These are phyloP conservation scores for Calonectria henricotiae DNA, from an alignment of 2,329 filamentous ascomycete species.

Conservation along the genomic window DNA sequence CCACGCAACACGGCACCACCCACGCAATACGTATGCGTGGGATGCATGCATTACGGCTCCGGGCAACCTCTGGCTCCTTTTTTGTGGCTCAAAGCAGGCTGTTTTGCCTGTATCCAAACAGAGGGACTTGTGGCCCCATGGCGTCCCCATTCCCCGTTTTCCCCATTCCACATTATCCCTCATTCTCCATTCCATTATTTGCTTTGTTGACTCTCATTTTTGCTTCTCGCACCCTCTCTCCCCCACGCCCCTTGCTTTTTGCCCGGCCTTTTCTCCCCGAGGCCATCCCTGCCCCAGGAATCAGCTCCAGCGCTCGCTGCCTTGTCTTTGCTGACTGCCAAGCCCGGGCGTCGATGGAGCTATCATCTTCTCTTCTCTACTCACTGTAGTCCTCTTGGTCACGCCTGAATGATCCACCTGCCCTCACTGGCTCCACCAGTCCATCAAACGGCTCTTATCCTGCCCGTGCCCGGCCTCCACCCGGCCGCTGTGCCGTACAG, in stretches of 20 bases:
- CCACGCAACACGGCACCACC: constrained; percentile 37
- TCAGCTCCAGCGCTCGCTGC: constrained; percentile 36
- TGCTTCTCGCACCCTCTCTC: constrained; percentile 1
- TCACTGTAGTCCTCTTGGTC: constrained; percentile 32
- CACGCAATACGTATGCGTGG: constrained; percentile 47
- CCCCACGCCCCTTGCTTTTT: constrained; percentile 22
- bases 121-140: constrained; percentile 42
- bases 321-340: constrained; percentile 25
- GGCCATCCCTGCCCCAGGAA: constrained; percentile 9
- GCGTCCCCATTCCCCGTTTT: constrained; percentile 33
- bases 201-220: constrained; percentile 12
- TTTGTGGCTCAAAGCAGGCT: constrained; percentile 32
- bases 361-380: not conserved
- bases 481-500: constrained; percentile 36
- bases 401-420: constrained; percentile 27
- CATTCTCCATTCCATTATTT: constrained; percentile 41
- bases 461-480: constrained; percentile 38
- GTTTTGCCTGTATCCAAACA: constrained; percentile 22
- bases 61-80: constrained; percentile 23
- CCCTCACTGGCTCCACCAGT: constrained; percentile 41
- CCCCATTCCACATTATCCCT: constrained; percentile 49
- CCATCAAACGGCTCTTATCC: constrained; percentile 33
- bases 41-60: constrained; percentile 52
- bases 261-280: constrained; percentile 12
- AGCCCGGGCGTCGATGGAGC: constrained; percentile 33